Base-by-base conservation (phyloP, 306 rosid genomes). In the Abrus precatorius region DNA sequence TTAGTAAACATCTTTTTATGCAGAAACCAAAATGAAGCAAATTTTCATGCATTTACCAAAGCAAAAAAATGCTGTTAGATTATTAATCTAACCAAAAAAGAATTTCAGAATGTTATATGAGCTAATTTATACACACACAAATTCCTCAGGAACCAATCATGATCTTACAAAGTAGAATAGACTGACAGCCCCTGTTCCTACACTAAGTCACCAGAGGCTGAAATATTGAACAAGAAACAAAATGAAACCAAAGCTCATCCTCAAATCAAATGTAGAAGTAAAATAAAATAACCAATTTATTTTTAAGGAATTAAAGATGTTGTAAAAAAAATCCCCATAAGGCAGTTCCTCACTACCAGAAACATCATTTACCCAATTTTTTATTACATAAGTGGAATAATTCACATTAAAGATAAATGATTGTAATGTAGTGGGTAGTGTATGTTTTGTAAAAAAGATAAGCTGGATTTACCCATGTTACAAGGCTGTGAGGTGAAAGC, bases 351-450 rank as follows among this genome's bases (percentile, higher is more conserved):
- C 69, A 45, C 36, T 41, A 43, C 12, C 36, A 49, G 20, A 61
- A 61, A 33, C 67, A 32, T 10, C 43, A 60, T 60, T 60, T 29
- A 60, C 20, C 20, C 33, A 32, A 30, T 61, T 61, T 61, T 61
- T 11, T 61, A 10, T 33, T 33, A 44, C 40, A 56, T 28, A 28
- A 44, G 52, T 41, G 13, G 13, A 47, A 29, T 29, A 57, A 27
- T 74, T 64, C 55, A 72, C 49, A 77, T 47, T 54, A 53, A 60
- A 77, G 20, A 57, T 45, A 45, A 66, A 45, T 34, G 76, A 77
- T 40, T 3, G 10, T 68, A 33, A 44, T 40, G 79, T 38, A 83
- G 48, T 43, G 54, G 30, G 79, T 38, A 83, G 48, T 43, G 54
- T 36, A 43, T 28, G 71, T 54, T 75, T 29, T 41, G 14, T 54